Base-by-base conservation (phyloP, 495 filamentous ascomycete genomes). In the Jackrogersella minutella region DNA sequence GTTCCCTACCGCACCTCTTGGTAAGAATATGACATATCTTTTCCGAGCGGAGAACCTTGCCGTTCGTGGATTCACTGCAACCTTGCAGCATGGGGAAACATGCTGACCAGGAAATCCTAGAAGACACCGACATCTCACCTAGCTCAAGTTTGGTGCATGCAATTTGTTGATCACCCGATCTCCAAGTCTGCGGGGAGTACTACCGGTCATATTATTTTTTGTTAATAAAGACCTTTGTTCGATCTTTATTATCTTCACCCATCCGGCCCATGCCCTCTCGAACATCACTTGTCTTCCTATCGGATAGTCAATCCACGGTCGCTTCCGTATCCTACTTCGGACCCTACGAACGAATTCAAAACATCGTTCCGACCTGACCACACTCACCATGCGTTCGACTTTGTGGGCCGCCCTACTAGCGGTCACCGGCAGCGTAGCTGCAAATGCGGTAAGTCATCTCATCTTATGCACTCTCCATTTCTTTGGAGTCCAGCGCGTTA, bases 31-130 rank as follows among this genome's bases (percentile, higher is more conserved):
- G 16, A 54, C 46, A 24, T 21, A 8, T 30, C 22, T 56, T 31
- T 50, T 28, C 58, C 52, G 58, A 62, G 64, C 64, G 64, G 64
- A 68, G 64, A 68, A 68, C 64, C 64, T 30, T 68, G 64, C 22
- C 39, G 28, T 54, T 47, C 37, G 58, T 68, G 58, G 41, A 16
- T 50, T 57, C 30, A 28, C 14, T 56, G 49, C 17, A 58, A 67
- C 57, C 64, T 57, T 61, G 57, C 36, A 36, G 14, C 57, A 43
- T 57, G 64, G 51, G 19, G 34, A 53, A 44, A 6, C 50, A 21
- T 9, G 58, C 51, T 54, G 58, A 46, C 44, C 11, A 53, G 52
- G 57, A 44, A 50, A 62, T 37, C 31, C 33, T 33, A 37, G 36
- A 46, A 44, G 50, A 26, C 21, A 31, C 37, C 41, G 44, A 61